These are phyloP conservation scores for Citrus unshiu DNA, from an alignment of 345 rosid species.

Conservation along the genomic window DNA sequence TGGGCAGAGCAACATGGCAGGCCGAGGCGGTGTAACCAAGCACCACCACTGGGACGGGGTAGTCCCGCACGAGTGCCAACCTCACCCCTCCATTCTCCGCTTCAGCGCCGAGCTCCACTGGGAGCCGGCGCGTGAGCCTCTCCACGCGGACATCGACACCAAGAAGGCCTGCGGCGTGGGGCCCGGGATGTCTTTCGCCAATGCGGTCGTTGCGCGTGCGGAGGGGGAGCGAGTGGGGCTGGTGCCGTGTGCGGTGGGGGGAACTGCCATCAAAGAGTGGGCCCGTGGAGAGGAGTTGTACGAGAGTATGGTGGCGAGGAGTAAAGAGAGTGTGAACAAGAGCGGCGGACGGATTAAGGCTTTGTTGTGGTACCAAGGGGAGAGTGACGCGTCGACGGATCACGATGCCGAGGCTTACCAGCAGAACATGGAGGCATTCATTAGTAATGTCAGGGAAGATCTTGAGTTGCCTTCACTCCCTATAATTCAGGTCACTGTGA, in stretches of 20 bases:
- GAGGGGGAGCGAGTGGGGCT: constrained; percentile 34
- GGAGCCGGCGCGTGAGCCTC: constrained; percentile 74
- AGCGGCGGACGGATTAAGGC: constrained; percentile 64
- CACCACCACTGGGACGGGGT: constrained; percentile 65
- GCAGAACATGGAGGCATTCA: constrained; percentile 52
- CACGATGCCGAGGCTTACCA: constrained; percentile 62
- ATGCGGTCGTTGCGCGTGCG: constrained; percentile 34
- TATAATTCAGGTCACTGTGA: constrained; percentile 53
- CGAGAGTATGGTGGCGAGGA: constrained; percentile 65
- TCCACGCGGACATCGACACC: constrained; percentile 73
- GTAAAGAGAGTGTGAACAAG: constrained; percentile 46
- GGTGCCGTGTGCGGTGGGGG: constrained; percentile 90
- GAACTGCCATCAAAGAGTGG: constrained; percentile 85
- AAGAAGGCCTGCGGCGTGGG: constrained; percentile 72
- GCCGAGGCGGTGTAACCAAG: constrained; percentile 73
- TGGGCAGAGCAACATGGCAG: constrained; percentile 96
- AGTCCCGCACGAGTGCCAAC: constrained; percentile 59
- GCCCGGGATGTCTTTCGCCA: constrained; percentile 89
- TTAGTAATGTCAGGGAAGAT: constrained; percentile 60
- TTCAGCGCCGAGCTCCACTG: constrained; percentile 54
- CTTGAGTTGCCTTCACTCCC: constrained; percentile 72
- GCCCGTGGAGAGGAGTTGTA: constrained; percentile 65
- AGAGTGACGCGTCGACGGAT: constrained; percentile 59
- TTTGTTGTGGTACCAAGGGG: constrained; percentile 91
- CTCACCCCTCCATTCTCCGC: constrained; percentile 59